Conservation (phyloP, 2,329 filamentous ascomycete species). For the Alternaria burnsii region DNA sequence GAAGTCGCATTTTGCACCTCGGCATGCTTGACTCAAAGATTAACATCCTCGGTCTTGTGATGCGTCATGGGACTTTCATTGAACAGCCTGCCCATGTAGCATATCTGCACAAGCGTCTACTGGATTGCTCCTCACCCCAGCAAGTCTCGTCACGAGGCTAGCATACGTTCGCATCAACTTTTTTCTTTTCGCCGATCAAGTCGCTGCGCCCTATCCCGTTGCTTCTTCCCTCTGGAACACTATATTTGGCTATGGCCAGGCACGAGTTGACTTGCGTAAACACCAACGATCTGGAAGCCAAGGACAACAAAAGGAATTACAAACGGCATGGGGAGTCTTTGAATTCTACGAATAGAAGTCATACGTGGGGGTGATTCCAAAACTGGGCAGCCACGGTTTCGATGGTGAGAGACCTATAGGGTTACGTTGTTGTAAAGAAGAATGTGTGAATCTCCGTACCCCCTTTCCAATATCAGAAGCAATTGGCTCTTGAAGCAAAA, state of each 20-base stretch:
- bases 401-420: background rate
- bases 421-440: background rate
- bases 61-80: background rate
- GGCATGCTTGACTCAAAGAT: background rate
- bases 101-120: background rate
- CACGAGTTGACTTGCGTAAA: background rate
- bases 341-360: background rate
- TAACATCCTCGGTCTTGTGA: background rate
- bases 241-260: background rate
- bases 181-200: background rate
- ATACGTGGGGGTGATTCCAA: background rate
- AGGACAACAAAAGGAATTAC: background rate
- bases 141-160: background rate
- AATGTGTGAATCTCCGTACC: background rate
- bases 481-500: background rate
- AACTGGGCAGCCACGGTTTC: background rate
- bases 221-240: background rate
- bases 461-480: background rate
- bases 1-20: background rate
- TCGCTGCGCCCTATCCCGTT: background rate
- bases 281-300: background rate
- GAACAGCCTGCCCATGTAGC: background rate
- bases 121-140: background rate
- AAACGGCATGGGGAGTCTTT: background rate
- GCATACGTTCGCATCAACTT: background rate